Conservation (phyloP, 2,329 filamentous ascomycete genomes). For the Arachnomyces sp. region DNA sequence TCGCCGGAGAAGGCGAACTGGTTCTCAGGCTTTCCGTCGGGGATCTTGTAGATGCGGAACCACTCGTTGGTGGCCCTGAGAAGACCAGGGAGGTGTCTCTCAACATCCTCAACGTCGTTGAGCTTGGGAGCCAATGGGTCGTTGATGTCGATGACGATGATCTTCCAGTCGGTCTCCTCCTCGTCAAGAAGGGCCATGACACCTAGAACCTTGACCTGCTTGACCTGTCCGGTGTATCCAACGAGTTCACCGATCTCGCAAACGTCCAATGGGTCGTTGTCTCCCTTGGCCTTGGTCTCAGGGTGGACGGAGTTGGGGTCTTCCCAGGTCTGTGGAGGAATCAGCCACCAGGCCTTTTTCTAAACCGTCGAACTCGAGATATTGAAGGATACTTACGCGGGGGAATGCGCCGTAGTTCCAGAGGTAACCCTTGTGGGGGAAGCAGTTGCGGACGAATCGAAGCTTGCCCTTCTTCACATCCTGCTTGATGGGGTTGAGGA, state of each 20-base stretch:
- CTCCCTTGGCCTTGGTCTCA: constrained; percentile 99
- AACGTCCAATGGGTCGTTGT: constrained; percentile 98
- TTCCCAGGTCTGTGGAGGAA: constrained; percentile 75
- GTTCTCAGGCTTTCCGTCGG: constrained; percentile 99
- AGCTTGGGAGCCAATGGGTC: constrained; percentile 94
- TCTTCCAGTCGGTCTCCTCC: constrained; percentile 99
- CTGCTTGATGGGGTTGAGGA: constrained; percentile 98
- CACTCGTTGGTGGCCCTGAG: constrained; percentile 98
- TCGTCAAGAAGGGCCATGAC: constrained; percentile 99
- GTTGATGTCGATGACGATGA: constrained; percentile 98
- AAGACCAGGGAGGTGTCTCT: constrained; percentile 93
- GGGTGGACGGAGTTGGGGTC: constrained; percentile 93
- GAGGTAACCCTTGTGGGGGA: constrained; percentile 99
- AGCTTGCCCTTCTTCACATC: constrained; percentile 99
- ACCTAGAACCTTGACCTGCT: constrained; percentile 99
- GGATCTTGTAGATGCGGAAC: constrained; percentile 99
- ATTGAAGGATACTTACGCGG: constrained; percentile 54
- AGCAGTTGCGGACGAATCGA: constrained; percentile 98
- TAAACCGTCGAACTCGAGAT: constrained; percentile 2
- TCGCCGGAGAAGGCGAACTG: constrained; percentile 99
- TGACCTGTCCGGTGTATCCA: constrained; percentile 90
- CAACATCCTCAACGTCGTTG: constrained; percentile 97
- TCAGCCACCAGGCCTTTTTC: constrained; percentile 1
- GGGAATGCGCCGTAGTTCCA: constrained; percentile 99
- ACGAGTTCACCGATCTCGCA: constrained; percentile 99